phyloP scores from a whole-genome alignment of 768 basidiomycete genomes.

The Suillus americanus region DNA sequence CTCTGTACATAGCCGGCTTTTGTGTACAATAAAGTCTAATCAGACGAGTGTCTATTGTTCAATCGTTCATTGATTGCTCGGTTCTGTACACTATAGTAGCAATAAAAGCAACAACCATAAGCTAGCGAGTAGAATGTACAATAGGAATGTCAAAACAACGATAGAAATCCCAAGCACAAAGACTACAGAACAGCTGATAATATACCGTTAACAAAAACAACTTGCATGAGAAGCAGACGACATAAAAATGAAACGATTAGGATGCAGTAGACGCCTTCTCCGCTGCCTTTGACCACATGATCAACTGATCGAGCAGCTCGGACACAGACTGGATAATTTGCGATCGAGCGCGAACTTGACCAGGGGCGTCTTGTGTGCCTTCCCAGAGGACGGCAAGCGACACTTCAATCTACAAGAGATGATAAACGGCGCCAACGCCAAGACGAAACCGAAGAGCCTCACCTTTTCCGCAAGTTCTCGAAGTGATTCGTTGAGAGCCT shows the following conservation, averaged over 20 bases:
- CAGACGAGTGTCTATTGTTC: neutral
- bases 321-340: slow-evolving; percentile 38
- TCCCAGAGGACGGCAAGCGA: slow-evolving; percentile 63
- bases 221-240: neutral
- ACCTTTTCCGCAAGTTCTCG: slow-evolving; percentile 57
- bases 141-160: neutral
- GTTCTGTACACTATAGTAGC: neutral
- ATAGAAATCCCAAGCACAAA: neutral
- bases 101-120: neutral
- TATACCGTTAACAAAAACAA: neutral
- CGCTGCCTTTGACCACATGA: slow-evolving; percentile 45
- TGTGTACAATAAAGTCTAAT: too few species aligned
- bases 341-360: slow-evolving; percentile 41
- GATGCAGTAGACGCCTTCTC: slow-evolving; percentile 13
- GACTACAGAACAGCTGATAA: neutral
- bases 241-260: neutral
- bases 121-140: neutral
- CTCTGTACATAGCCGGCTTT: neutral
- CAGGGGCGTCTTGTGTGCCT: slow-evolving; percentile 46
- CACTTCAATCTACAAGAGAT: slow-evolving; percentile 43
- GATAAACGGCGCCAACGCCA: neutral
- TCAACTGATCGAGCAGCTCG: slow-evolving; percentile 42
- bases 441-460: slow-evolving; percentile 17
- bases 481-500: slow-evolving; percentile 46
- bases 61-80: neutral